A percentile compares a stretch with the other conserved stretches of the same genome.
phyloP scores from a whole-genome alignment of 108 stramenopile genomes.

The Cafeteria roenbergensis region DNA sequence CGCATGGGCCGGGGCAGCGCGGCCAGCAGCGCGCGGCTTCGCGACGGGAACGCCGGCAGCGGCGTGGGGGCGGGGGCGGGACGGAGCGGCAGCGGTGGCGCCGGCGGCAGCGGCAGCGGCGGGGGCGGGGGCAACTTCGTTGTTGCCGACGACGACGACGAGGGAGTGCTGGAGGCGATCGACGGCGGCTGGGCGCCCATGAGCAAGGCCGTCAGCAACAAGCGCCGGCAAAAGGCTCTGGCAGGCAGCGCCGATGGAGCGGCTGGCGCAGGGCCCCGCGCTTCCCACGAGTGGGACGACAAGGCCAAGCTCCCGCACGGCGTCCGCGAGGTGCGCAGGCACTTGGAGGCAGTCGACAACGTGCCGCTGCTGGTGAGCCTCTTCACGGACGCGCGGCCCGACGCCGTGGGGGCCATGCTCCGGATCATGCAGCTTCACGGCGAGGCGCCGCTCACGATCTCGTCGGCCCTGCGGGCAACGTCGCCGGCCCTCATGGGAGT shows the following conservation, averaged over 20 bases:
- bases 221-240: neutral
- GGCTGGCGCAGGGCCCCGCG: too few relatives aligned
- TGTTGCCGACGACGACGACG: neutral
- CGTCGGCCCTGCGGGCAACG: conserved; percentile 10
- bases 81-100: too few relatives aligned
- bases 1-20: too few relatives aligned
- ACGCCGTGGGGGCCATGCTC: conserved; percentile 9
- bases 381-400: conserved; percentile 15
- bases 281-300: conserved; percentile 6
- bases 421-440: conserved; percentile 16
- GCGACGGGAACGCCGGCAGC: too few relatives aligned
- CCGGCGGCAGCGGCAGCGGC: neutral
- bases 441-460: conserved; percentile 11
- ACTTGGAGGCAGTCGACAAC: conserved; percentile 13
- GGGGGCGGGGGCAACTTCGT: neutral
- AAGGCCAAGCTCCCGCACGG: conserved; percentile 24
- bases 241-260: too few relatives aligned
- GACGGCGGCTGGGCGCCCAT: neutral
- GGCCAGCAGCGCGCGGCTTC: too few relatives aligned
- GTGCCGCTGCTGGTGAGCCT: conserved; percentile 21
- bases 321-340: conserved; percentile 16
- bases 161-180: neutral
- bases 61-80: too few relatives aligned
- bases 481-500: too few relatives aligned
- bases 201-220: neutral